Conservation (phyloP, 2,329 filamentous ascomycete genomes). For the Paramyrothecium sp. region DNA sequence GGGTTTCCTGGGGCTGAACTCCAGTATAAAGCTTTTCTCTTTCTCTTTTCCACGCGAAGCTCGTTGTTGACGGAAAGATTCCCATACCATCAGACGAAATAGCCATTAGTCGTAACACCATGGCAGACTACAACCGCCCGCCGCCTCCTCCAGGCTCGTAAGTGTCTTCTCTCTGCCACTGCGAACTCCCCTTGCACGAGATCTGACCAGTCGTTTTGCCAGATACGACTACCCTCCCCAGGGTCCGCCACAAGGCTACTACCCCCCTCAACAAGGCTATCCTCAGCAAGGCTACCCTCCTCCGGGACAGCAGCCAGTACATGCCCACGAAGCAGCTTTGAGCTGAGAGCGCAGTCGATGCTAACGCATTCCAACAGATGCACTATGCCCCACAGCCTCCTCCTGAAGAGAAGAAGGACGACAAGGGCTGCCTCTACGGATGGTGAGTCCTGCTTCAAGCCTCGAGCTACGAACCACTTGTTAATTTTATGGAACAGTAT, state of each 20-base stretch:
- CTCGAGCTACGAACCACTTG: neutral
- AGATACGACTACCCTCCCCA: neutral
- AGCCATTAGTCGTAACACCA: neutral
- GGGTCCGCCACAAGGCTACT: neutral
- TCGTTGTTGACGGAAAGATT: neutral
- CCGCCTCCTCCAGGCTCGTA: neutral
- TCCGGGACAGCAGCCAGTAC: slow-evolving; percentile 22
- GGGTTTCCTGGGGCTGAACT: neutral
- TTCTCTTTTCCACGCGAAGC: neutral
- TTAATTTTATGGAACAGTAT: slow-evolving; percentile 21
- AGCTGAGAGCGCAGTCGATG: neutral
- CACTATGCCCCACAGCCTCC: slow-evolving; percentile 30
- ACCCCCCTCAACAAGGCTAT: slow-evolving; percentile 9
- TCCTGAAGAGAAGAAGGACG: slow-evolving; percentile 35
- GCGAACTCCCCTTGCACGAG: neutral
- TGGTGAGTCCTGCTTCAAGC: slow-evolving; percentile 25
- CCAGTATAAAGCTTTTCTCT: neutral
- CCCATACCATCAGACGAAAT: neutral
- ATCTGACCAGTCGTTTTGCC: neutral
- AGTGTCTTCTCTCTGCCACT: neutral
- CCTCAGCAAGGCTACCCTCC: slow-evolving; percentile 24
- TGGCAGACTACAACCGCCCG: neutral
- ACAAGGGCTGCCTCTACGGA: slow-evolving; percentile 35
- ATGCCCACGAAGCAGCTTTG: neutral
- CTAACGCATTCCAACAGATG: slow-evolving; percentile 23